Base-by-base conservation (phyloP, 2,329 filamentous ascomycete genomes). In the Helotiales sp. region DNA sequence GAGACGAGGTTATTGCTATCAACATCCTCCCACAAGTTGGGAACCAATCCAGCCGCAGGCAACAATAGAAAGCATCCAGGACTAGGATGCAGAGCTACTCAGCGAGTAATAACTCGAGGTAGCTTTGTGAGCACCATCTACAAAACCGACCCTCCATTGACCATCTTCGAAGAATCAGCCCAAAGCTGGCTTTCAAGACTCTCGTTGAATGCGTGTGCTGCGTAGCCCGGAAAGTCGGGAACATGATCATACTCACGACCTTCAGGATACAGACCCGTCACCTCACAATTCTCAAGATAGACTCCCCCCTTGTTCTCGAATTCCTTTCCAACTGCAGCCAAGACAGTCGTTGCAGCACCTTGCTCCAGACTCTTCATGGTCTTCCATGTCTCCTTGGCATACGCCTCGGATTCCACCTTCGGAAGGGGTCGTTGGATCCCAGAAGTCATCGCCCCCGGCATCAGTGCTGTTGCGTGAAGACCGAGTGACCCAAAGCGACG, bases 281-380 rank as follows among this genome's bases (percentile, higher is more conserved):
- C 13, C 12, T 31, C 44, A 17, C 44, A 47, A 15, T 47, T 25
- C 5, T 15, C 44, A n/a, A 47, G 24, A 47, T 47, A 47, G 12
- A 67, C 62, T 57, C 70, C 62, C 30, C 70, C 69, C 38, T 22
- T 30, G 22, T 44, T 27, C 54, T 44, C 3, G 78, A 79, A 2
- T 78, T 81, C 60, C 72, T 76, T 2, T 71, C 75, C 61, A 40
- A 77, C 25, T 1, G 75, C 75, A 2, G 75, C 75, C 62, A 68
- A 74, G 2, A 77, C 70, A 7, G 67, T 72, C 22, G 76, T 78
- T 2, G 76, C 74, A 57, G 76, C 76, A 7, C 76, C 76, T 61
- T 78, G 76, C 51, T 69, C 71, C 0, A 70, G 38, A 60, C 46
- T 67, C 64, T 75, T 75, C 46, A 59, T 54, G 64, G 58, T 22